These are phyloP conservation scores for Alternaria burnsii DNA, from an alignment of 2,329 filamentous ascomycete genomes.

Conservation along the genomic window DNA sequence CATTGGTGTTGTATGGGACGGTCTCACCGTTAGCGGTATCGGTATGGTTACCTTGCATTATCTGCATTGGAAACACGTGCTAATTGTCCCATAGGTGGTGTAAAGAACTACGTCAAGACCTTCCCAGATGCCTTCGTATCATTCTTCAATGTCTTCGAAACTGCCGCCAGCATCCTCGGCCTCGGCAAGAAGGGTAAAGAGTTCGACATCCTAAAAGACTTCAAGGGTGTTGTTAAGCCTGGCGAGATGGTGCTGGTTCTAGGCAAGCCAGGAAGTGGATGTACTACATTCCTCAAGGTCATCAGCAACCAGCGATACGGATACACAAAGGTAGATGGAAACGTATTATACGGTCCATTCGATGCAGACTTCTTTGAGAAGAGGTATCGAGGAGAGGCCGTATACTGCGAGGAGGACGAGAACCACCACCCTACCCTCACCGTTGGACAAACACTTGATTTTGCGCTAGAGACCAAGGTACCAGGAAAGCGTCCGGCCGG, in stretches of 20 bases:
- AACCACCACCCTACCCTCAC: constrained; percentile 85
- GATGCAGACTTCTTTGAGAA: constrained; percentile 73
- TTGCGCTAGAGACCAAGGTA: constrained; percentile 85
- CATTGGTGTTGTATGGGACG: constrained; percentile 76
- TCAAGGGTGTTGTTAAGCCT: constrained; percentile 66
- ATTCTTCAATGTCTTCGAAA: constrained; percentile 78
- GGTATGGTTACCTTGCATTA: constrained; percentile 51
- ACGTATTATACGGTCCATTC: constrained; percentile 81
- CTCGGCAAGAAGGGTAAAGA: constrained; percentile 73
- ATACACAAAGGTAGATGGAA: constrained; percentile 70
- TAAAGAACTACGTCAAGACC: constrained; percentile 74
- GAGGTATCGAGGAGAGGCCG: constrained; percentile 79
- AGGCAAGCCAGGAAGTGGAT: constrained; percentile 73
- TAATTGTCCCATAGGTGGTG: constrained; percentile 55
- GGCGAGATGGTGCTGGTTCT: constrained; percentile 91
- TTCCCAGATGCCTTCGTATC: constrained; percentile 80
- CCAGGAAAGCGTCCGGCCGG: constrained; percentile 81
- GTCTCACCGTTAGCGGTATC: constrained; percentile 77
- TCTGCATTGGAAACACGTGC: neutral
- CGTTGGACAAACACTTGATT: constrained; percentile 85
- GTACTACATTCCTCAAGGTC: constrained; percentile 64
- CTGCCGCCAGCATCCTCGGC: constrained; percentile 70
- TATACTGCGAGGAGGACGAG: constrained; percentile 89
- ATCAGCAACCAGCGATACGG: constrained; percentile 65
- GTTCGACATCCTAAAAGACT: constrained; percentile 76